A percentile compares a stretch with the other conserved stretches of the same genome.
Conservation (phyloP, 306 rosid genomes). For the Sophora flavescens region DNA sequence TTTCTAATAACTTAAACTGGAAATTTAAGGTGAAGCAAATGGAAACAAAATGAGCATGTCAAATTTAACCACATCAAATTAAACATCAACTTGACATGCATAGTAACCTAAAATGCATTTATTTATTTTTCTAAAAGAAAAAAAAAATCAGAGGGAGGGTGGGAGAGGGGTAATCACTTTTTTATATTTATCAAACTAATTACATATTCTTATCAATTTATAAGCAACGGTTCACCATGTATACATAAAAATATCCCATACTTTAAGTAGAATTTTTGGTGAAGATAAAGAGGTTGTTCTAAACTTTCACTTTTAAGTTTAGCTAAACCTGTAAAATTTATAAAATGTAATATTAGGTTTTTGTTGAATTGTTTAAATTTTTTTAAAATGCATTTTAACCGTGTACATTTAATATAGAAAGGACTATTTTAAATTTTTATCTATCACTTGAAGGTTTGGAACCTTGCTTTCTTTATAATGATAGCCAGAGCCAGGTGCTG, state of each 20-base stretch:
- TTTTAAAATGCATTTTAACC: background rate
- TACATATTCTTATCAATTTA: background rate
- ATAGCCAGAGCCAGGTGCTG: background rate
- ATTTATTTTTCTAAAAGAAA: background rate
- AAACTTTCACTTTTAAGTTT: background rate
- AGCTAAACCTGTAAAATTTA: too few relatives aligned
- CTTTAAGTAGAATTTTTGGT: background rate
- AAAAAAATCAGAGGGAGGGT: background rate
- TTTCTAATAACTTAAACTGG: conserved; percentile 41
- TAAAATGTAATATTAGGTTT: background rate
- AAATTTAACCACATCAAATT: conserved; percentile 25
- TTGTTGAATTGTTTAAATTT: background rate
- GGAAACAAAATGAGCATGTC: conserved; percentile 37
- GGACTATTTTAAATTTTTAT: too few relatives aligned
- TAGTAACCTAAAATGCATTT: background rate
- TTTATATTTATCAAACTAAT: background rate
- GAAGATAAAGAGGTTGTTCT: background rate
- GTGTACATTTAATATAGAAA: background rate
- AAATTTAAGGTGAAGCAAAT: conserved; percentile 39
- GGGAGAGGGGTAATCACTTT: background rate
- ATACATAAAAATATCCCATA: background rate
- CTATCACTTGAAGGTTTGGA: background rate
- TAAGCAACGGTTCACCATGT: background rate
- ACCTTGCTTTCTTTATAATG: background rate
- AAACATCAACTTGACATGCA: conserved; percentile 2